These are phyloP conservation scores for Pharnaceum exiguum DNA, from an alignment of 148 eudicot genomes.

Conservation along the genomic window DNA sequence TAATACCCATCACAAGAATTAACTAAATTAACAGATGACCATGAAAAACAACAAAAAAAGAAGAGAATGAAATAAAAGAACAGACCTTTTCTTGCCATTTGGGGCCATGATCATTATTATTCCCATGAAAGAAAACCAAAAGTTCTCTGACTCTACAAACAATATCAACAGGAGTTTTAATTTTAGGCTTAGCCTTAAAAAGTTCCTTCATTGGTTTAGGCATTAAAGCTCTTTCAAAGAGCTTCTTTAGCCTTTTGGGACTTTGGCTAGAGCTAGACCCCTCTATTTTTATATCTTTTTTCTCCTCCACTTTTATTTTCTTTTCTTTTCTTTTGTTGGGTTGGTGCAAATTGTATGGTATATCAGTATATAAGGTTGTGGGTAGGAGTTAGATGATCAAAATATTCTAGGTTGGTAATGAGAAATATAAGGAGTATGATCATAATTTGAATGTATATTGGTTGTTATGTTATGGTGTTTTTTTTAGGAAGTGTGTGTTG, in stretches of 20 bases:
- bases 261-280: not conserved
- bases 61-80: not conserved
- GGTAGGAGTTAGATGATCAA: too few relatives aligned
- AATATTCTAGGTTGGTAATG: too few relatives aligned
- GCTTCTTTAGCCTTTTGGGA: constrained; percentile 15
- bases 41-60: not conserved
- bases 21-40: not conserved
- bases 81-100: constrained; percentile 31
- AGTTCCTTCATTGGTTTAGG: constrained; percentile 23
- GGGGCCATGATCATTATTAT: constrained; percentile 12
- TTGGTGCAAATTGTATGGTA: not conserved
- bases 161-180: constrained; percentile 32
- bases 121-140: constrained; percentile 14
- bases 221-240: constrained; percentile 12
- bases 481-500: too few relatives aligned
- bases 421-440: too few relatives aligned
- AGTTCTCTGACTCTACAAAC: constrained; percentile 30
- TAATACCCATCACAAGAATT: not conserved
- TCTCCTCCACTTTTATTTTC: not conserved
- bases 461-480: too few relatives aligned
- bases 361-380: too few relatives aligned
- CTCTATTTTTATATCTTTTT: constrained; percentile 6
- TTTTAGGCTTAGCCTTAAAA: constrained; percentile 21
- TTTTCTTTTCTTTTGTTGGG: not conserved
- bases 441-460: too few relatives aligned